A percentile compares a stretch with the other conserved stretches of the same genome.
phyloP scores from a whole-genome alignment of 2,329 filamentous ascomycete species.

The Aureobasidium sp. region DNA sequence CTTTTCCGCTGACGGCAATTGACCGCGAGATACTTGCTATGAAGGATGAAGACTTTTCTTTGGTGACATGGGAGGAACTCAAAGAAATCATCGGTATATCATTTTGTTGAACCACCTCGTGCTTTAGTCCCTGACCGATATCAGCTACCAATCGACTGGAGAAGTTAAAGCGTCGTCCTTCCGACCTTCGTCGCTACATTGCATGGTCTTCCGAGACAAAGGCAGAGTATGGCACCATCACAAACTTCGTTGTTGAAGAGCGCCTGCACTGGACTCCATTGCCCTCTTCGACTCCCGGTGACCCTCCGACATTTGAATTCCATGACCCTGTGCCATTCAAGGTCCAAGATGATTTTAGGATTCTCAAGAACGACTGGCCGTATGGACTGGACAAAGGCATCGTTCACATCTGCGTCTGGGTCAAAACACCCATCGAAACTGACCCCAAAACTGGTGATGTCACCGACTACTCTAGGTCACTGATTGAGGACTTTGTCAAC shows the following conservation, averaged over 20 bases:
- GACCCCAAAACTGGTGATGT: constrained; percentile 41
- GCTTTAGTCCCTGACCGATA: neutral
- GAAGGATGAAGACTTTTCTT: constrained; percentile 45
- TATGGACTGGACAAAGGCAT: constrained; percentile 50
- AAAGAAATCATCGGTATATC: constrained; percentile 42
- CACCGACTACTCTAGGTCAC: constrained; percentile 39
- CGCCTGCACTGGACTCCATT: constrained; percentile 45
- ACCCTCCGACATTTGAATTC: constrained; percentile 32
- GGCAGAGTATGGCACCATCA: constrained; percentile 47
- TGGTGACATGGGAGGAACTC: constrained; percentile 45
- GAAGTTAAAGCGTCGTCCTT: constrained; percentile 50
- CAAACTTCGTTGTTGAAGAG: constrained; percentile 47
- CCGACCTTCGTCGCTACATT: constrained; percentile 51
- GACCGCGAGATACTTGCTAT: constrained; percentile 43
- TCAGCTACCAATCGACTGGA: constrained; percentile 44
- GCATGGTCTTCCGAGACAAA: constrained; percentile 50
- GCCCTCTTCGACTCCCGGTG: constrained; percentile 13
- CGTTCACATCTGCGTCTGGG: constrained; percentile 51
- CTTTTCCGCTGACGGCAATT: constrained; percentile 41
- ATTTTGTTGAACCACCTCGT: neutral
- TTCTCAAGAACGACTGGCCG: constrained; percentile 56
- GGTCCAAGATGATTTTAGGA: constrained; percentile 45
- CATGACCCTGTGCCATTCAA: constrained; percentile 45
- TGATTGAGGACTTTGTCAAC: constrained; percentile 44
- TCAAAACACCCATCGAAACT: constrained; percentile 42